A percentile compares a stretch with the other conserved stretches of the same genome.
Evolutionary conservation across 352 stramenopile genomes (phyloP).

Genomic region (Chrysophaeum taylorii): DNA sequence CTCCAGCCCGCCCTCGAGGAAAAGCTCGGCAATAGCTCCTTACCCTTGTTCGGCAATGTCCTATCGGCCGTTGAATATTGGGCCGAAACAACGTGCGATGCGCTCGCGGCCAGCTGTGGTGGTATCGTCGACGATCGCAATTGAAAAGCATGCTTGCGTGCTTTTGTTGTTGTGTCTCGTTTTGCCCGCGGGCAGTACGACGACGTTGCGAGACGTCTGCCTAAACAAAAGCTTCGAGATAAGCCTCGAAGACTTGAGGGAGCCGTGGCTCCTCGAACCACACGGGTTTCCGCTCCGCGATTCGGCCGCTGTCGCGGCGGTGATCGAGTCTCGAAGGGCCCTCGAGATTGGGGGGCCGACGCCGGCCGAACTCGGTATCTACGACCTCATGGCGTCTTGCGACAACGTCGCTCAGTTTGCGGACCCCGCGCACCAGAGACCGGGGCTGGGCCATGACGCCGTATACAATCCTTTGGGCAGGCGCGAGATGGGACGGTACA

Average conservation of each 20-base stretch:
- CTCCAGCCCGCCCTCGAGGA: too few species aligned
- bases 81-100: too few species aligned
- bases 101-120: too few species aligned
- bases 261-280: neutral
- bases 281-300: neutral
- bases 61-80: too few species aligned
- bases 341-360: slow-evolving; percentile 12
- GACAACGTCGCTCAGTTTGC: slow-evolving; percentile 6
- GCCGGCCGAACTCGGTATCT: neutral
- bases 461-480: neutral
- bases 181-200: too few species aligned
- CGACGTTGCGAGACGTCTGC: slow-evolving; percentile 10
- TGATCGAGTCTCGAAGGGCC: neutral
- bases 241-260: neutral
- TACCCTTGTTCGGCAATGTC: too few species aligned
- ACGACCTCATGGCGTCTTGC: neutral
- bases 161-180: too few species aligned
- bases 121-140: too few species aligned
- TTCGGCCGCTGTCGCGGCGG: neutral
- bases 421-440: neutral
- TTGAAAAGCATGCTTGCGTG: too few species aligned
- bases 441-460: neutral
- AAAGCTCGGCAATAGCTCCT: too few species aligned
- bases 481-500: neutral
- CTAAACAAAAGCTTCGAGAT: slow-evolving; percentile 5